These are phyloP conservation scores for Parmelia sp. DNA, from an alignment of 495 filamentous ascomycete genomes.

Conservation along the genomic window DNA sequence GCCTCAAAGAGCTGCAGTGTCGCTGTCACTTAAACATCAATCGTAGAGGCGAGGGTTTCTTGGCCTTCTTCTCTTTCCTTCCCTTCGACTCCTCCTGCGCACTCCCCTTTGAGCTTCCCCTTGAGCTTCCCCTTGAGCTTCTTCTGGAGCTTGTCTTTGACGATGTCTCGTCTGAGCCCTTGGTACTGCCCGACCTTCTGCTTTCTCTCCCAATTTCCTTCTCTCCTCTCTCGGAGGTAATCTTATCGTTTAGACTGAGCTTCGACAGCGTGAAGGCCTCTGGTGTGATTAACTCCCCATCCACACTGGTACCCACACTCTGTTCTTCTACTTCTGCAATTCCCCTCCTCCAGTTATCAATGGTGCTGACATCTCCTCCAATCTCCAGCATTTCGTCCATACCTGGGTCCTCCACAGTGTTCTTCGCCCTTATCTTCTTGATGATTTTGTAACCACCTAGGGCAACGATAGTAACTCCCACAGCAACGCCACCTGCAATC, in stretches of 20 bases:
- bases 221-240: constrained; percentile 21
- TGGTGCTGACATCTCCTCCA: constrained; percentile 52
- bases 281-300: constrained; percentile 81
- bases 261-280: constrained; percentile 58
- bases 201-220: constrained; percentile 20
- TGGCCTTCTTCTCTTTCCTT: constrained; percentile 23
- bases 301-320: constrained; percentile 62
- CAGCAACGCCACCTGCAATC: constrained; percentile 80
- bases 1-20: background rate
- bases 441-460: constrained; percentile 96
- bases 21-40: constrained; percentile 22
- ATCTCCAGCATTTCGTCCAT: constrained; percentile 56
- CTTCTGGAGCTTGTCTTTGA: constrained; percentile 23
- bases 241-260: constrained; percentile 40
- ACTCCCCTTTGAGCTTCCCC: constrained; percentile 25
- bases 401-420: constrained; percentile 39
- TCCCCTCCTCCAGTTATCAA: constrained; percentile 81
- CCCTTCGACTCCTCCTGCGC: too few relatives aligned
- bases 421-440: constrained; percentile 61
- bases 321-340: constrained; percentile 61
- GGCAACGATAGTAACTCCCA: constrained; percentile 86
- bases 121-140: constrained; percentile 23
- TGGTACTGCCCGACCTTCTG: constrained; percentile 21
- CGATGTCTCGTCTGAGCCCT: constrained; percentile 15
- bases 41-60: constrained; percentile 28